phyloP scores from a whole-genome alignment of 371 early-diverging fungal species.

The Saksenaea oblongispora region DNA sequence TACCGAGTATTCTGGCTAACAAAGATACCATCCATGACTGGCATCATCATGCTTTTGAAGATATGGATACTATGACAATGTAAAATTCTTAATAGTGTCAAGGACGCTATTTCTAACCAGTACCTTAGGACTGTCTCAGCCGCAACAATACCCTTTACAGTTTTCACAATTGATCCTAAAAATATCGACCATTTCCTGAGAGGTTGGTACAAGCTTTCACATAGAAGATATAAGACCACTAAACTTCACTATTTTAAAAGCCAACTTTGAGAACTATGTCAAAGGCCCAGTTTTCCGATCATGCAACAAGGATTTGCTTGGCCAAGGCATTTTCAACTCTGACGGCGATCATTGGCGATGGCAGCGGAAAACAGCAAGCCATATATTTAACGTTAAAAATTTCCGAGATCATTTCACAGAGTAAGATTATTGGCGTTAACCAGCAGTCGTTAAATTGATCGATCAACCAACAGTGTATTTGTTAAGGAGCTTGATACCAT shows the following conservation, averaged over 20 bases:
- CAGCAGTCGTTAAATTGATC: not conserved
- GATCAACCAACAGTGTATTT: slow-evolving; percentile 32
- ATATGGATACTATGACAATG: slow-evolving; percentile 22
- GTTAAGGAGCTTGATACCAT: slow-evolving; percentile 41
- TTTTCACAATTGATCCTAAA: slow-evolving; percentile 26
- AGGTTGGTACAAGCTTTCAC: slow-evolving; percentile 13
- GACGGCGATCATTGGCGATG: slow-evolving; percentile 68
- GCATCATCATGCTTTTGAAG: slow-evolving; percentile 14
- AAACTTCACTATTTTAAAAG: slow-evolving; percentile 6
- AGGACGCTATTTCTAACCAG: not conserved
- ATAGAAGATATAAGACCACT: not conserved
- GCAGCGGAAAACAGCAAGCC: slow-evolving; percentile 69
- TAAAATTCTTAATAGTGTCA: slow-evolving; percentile 9
- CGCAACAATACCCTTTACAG: slow-evolving; percentile 21
- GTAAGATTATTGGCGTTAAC: slow-evolving; percentile 12
- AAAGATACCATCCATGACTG: slow-evolving; percentile 21
- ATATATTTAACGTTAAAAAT: slow-evolving; percentile 73
- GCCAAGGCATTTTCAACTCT: slow-evolving; percentile 74
- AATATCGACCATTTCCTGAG: slow-evolving; percentile 36
- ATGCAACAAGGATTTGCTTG: slow-evolving; percentile 51
- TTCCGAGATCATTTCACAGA: slow-evolving; percentile 66
- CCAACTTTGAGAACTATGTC: slow-evolving; percentile 57
- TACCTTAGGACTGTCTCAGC: slow-evolving; percentile 25
- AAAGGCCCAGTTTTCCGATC: slow-evolving; percentile 50
- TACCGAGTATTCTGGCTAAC: slow-evolving; percentile 12